phyloP scores from a whole-genome alignment of 192 early-diverging fungal species.

The Spinellus fusiger region DNA sequence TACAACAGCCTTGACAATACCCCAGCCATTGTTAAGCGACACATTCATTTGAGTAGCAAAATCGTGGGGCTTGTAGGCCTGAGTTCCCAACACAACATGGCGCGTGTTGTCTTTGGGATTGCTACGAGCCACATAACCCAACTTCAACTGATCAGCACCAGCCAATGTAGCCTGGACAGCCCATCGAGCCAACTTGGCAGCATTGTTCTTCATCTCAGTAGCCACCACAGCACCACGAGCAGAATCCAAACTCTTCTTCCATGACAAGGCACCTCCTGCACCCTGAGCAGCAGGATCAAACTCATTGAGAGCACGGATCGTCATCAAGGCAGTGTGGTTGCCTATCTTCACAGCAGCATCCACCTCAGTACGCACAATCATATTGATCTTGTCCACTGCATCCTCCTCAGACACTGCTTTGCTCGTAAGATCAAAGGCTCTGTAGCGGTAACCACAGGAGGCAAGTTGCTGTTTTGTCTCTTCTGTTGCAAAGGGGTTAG shows the following conservation, averaged over 20 bases:
- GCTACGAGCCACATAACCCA: constrained; percentile 77
- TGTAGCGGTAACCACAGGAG: constrained; percentile 81
- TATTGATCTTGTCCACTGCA: constrained; percentile 46
- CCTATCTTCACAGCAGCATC: constrained; percentile 69
- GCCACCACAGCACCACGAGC: constrained; percentile 95
- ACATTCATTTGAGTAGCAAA: constrained; percentile 88
- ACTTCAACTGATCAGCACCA: constrained; percentile 84
- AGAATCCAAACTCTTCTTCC: constrained; percentile 90
- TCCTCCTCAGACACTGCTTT: constrained; percentile 41
- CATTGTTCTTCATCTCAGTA: constrained; percentile 97
- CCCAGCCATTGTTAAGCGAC: constrained; percentile 85
- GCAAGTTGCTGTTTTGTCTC: constrained; percentile 48
- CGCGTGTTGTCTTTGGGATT: constrained; percentile 71
- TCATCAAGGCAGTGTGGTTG: constrained; percentile 48
- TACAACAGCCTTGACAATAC: constrained; percentile 90
- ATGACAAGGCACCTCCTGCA: constrained; percentile 83
- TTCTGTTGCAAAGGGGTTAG: constrained; percentile 68
- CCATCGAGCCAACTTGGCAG: constrained; percentile 92
- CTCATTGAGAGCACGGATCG: constrained; percentile 85
- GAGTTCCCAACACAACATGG: constrained; percentile 80
- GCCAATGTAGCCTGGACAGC: constrained; percentile 87
- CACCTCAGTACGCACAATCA: constrained; percentile 86
- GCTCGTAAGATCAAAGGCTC: constrained; percentile 70
- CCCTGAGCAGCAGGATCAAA: constrained; percentile 85
- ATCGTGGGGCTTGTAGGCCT: constrained; percentile 83